phyloP scores from a whole-genome alignment of 1,139 yeast genomes.

The Yamadazyma triangularis region DNA sequence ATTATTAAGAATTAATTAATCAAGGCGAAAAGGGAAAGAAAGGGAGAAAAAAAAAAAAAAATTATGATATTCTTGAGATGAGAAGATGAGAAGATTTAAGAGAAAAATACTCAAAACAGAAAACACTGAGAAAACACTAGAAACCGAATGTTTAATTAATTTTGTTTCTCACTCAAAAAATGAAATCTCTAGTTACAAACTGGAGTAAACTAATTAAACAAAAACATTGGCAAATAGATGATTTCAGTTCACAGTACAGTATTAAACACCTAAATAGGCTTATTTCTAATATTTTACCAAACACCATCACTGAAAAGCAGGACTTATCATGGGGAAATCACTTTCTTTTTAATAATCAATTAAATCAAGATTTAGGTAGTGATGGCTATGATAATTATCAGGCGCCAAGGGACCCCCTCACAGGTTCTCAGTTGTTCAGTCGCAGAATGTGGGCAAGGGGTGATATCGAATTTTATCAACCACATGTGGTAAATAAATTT shows the following conservation, averaged over 20 bases:
- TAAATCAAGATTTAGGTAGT: constrained; percentile 44
- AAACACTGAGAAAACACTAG: too few species aligned
- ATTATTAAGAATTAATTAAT: too few species aligned
- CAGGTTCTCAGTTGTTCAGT: constrained; percentile 29
- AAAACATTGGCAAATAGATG: neutral
- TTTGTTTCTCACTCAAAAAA: too few species aligned
- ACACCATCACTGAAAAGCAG: neutral
- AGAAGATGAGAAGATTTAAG: constrained; percentile 3
- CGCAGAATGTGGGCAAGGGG: constrained; percentile 88
- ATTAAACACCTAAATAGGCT: too few species aligned
- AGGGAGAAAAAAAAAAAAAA: too few species aligned
- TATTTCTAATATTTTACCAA: neutral
- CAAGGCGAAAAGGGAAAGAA: too few species aligned
- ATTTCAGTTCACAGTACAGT: neutral
- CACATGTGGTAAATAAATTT: constrained; percentile 27
- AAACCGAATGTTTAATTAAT: too few species aligned
- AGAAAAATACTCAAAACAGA: too few species aligned
- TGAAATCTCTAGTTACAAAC: neutral
- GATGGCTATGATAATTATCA: constrained; percentile 88
- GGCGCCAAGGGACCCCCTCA: constrained; percentile 45
- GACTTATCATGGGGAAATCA: constrained; percentile 49
- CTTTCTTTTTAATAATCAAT: constrained; percentile 54
- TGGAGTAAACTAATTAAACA: neutral
- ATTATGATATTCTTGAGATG: too few species aligned
- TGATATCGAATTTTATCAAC: constrained; percentile 34